phyloP scores from a whole-genome alignment of 176 grass and related monocot genomes.

The Juncus inflexus region DNA sequence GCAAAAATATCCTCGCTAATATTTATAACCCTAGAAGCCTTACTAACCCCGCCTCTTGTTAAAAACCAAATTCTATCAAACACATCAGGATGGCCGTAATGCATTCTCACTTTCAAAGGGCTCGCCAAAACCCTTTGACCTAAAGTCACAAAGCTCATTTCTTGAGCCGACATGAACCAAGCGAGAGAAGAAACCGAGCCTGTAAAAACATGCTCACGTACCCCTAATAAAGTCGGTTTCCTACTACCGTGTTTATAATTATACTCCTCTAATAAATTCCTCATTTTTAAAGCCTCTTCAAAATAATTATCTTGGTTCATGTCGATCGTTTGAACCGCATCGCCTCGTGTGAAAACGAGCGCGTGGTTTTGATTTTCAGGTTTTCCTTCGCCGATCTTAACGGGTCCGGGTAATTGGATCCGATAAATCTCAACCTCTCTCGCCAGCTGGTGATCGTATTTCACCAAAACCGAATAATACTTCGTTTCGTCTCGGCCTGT shows the following conservation, averaged over 20 bases:
- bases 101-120: slow-evolving; percentile 93
- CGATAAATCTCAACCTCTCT: slow-evolving; percentile 89
- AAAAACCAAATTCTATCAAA: slow-evolving; percentile 97
- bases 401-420: slow-evolving; percentile 70
- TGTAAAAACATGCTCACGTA: slow-evolving; percentile 94
- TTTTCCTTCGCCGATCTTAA: slow-evolving; percentile 96
- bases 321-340: slow-evolving; percentile 92
- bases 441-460: slow-evolving; percentile 68
- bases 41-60: slow-evolving; percentile 84
- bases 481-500: slow-evolving; percentile 35
- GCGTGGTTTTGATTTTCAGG: slow-evolving; percentile 99
- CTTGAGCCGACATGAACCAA: slow-evolving; percentile 99
- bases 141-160: slow-evolving; percentile 97
- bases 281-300: slow-evolving; percentile 99
- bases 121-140: slow-evolving; percentile 90
- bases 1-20: slow-evolving; percentile 98
- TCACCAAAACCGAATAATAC: slow-evolving; percentile 90
- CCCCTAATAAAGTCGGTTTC: slow-evolving; percentile 86
- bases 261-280: slow-evolving; percentile 90
- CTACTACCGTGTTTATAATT: slow-evolving; percentile 52
- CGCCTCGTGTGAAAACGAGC: slow-evolving; percentile 87
- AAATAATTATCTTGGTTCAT: slow-evolving; percentile 99
- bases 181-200: slow-evolving; percentile 97
- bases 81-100: slow-evolving; percentile 98
- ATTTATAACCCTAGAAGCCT: slow-evolving; percentile 95